Percentiles rank a stretch among this genome's conserved stretches.
Conservation (phyloP, 2,329 filamentous ascomycete genomes). For the Colletotrichum sp. region DNA sequence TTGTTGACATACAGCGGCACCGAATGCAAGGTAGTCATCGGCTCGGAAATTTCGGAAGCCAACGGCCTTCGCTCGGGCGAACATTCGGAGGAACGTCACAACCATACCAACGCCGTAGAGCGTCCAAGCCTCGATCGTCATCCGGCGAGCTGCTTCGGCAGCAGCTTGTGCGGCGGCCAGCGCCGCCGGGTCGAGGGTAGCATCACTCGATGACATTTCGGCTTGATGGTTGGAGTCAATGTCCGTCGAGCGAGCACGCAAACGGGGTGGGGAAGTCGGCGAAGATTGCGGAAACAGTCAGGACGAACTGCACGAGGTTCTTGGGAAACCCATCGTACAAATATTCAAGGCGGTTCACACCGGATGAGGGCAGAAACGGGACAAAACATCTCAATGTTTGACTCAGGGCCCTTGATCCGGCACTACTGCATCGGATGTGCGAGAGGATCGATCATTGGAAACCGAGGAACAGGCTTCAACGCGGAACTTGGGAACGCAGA, state of each 20-base stretch:
- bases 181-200: conserved; percentile 14
- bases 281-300: background rate
- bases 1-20: conserved; percentile 18
- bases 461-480: background rate
- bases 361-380: background rate
- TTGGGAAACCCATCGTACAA: background rate
- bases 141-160: conserved; percentile 21
- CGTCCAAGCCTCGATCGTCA: conserved; percentile 29
- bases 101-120: conserved; percentile 29
- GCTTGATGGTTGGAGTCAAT: background rate
- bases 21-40: conserved; percentile 34
- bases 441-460: background rate
- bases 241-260: background rate
- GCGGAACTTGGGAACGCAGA: background rate
- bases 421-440: background rate
- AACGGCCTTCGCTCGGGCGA: conserved; percentile 28
- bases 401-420: background rate
- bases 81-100: conserved; percentile 31
- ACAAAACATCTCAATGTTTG: background rate
- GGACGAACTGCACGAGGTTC: background rate
- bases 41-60: conserved; percentile 27
- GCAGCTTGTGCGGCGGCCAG: conserved; percentile 26
- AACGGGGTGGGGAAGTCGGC: background rate
- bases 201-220: background rate
- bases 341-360: background rate